A percentile compares a stretch with the other conserved stretches of the same genome.
Evolutionary conservation across 2,329 filamentous ascomycete genomes (phyloP).

Genomic region (Colletotrichum simmondsii): DNA sequence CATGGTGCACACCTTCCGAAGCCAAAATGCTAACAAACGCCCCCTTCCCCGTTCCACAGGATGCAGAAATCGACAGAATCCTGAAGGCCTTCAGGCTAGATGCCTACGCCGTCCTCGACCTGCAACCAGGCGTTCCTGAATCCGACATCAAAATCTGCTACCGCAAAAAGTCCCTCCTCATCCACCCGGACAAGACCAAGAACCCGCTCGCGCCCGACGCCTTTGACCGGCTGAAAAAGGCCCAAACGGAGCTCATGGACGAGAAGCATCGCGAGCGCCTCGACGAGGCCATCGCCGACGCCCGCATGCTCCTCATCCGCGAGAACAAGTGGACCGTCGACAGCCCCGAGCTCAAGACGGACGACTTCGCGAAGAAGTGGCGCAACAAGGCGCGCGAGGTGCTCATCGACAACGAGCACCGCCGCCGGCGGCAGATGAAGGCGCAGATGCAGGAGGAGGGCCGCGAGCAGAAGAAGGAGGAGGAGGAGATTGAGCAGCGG

Average conservation of each 20-base stretch:
- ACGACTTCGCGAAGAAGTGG: conserved; percentile 87
- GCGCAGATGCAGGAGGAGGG: conserved; percentile 98
- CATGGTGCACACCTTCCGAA: not conserved
- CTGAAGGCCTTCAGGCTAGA: conserved; percentile 85
- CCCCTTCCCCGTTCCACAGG: conserved; percentile 58
- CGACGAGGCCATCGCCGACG: conserved; percentile 96
- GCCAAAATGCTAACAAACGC: not conserved
- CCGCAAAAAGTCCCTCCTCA: conserved; percentile 97
- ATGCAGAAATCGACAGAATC: conserved; percentile 95
- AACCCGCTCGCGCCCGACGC: conserved; percentile 93
- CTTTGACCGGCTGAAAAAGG: conserved; percentile 96
- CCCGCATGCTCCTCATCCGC: conserved; percentile 92
- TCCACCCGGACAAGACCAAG: conserved; percentile 97
- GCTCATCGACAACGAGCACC: conserved; percentile 90
- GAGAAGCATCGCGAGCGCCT: conserved; percentile 89
- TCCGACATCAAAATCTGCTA: conserved; percentile 96
- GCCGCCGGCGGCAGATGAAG: conserved; percentile 85
- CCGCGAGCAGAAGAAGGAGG: conserved; percentile 84
- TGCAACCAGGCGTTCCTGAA: conserved; percentile 94
- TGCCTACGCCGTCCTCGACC: conserved; percentile 91
- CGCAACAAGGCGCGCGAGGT: conserved; percentile 90
- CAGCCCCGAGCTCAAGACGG: conserved; percentile 85
- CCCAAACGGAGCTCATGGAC: conserved; percentile 89
- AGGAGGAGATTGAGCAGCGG: conserved; percentile 83
- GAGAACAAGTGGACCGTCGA: conserved; percentile 95